These are phyloP conservation scores for Quercus ilex DNA, from an alignment of 306 rosid genomes.

Conservation along the genomic window DNA sequence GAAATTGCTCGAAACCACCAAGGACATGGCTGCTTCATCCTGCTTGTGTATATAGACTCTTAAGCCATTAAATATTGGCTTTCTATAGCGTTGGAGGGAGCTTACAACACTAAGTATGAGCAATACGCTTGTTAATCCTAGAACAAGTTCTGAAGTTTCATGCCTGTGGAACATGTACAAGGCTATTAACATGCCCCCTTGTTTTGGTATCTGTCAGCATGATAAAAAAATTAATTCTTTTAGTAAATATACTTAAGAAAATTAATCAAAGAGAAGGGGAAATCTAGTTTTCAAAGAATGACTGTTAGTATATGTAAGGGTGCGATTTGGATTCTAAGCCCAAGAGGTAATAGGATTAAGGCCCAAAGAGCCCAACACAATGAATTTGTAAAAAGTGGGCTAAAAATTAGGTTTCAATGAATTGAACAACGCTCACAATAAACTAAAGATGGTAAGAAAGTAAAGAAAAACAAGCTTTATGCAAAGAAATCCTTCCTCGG, in stretches of 20 bases:
- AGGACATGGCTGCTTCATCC: slow-evolving; percentile 39
- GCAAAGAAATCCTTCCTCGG: too few relatives aligned
- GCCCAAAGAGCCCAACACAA: too few relatives aligned
- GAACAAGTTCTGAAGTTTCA: slow-evolving; percentile 26
- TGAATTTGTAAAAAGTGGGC: too few relatives aligned
- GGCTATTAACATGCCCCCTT: slow-evolving; percentile 43
- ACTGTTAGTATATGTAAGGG: too few relatives aligned
- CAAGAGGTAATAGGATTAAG: too few relatives aligned
- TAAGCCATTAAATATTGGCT: slow-evolving; percentile 49
- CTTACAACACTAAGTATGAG: slow-evolving; percentile 37
- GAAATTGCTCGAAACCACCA: slow-evolving; percentile 41
- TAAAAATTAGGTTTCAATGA: too few relatives aligned
- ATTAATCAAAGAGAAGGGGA: background rate
- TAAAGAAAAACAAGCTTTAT: too few relatives aligned
- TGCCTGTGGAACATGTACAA: slow-evolving; percentile 25
- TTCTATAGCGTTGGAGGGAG: slow-evolving; percentile 46
- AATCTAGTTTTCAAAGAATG: too few relatives aligned
- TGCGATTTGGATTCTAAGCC: too few relatives aligned
- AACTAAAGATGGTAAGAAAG: too few relatives aligned
- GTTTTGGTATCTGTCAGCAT: slow-evolving; percentile 28
- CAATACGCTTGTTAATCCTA: slow-evolving; percentile 35
- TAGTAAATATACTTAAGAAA: background rate
- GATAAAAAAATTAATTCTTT: background rate
- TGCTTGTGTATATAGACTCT: slow-evolving; percentile 36
- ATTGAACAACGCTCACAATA: too few relatives aligned